Conservation (phyloP, 2,329 filamentous ascomycete species). For the Paramyrothecium roridum region DNA sequence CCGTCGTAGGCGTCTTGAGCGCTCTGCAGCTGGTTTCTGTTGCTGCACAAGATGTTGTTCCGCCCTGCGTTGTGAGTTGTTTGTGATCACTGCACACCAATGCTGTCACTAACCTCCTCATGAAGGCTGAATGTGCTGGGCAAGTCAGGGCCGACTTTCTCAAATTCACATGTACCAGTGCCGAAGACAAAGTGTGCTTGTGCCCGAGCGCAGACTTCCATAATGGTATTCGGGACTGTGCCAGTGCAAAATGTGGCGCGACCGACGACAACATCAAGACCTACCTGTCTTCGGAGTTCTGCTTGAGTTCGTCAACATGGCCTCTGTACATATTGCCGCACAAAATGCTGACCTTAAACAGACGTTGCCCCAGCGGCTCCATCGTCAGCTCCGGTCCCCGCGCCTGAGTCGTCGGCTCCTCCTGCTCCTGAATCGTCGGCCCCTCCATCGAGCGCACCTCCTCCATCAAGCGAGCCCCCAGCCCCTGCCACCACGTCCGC, state of each 20-base stretch:
- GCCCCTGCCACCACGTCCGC: background rate
- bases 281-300: conserved; percentile 15
- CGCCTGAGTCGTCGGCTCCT: background rate
- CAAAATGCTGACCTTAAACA: background rate
- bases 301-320: conserved; percentile 14
- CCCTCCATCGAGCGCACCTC: background rate
- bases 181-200: conserved; percentile 32
- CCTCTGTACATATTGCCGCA: too few species aligned
- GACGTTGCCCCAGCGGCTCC: background rate
- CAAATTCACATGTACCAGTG: conserved; percentile 20
- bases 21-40: conserved; percentile 19
- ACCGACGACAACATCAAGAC: conserved; percentile 13
- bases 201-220: conserved; percentile 32
- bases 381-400: background rate
- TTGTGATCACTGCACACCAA: background rate
- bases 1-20: conserved; percentile 23
- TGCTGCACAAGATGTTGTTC: conserved; percentile 15
- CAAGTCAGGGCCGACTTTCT: conserved; percentile 14
- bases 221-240: conserved; percentile 37
- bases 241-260: conserved; percentile 22
- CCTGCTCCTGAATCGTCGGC: background rate
- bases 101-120: background rate
- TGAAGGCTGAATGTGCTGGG: conserved; percentile 16
- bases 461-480: background rate
- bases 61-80: conserved; percentile 27